Conservation (phyloP, 495 filamentous ascomycete species). For the Penicillium cinerascens region DNA sequence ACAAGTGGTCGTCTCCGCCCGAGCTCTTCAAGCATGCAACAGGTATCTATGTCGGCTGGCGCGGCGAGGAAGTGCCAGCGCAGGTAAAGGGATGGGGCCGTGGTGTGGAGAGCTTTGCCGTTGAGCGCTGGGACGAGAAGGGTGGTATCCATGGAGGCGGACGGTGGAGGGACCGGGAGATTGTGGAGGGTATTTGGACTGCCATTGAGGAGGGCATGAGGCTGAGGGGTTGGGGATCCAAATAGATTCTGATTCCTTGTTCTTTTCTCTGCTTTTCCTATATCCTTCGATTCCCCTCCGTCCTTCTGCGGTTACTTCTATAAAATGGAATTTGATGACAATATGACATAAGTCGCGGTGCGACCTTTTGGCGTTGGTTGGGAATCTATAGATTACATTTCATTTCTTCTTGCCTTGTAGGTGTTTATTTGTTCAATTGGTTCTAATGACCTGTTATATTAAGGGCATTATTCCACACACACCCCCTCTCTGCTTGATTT, state of each 20-base stretch:
- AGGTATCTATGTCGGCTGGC: slow-evolving; percentile 89
- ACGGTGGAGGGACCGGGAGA: slow-evolving; percentile 87
- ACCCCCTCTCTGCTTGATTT: no score
- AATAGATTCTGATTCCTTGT: slow-evolving; percentile 18
- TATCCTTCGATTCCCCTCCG: slow-evolving; percentile 5
- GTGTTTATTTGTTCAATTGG: neutral
- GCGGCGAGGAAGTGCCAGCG: slow-evolving; percentile 75
- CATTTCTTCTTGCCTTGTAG: neutral
- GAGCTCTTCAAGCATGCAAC: slow-evolving; percentile 86
- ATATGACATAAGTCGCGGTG: slow-evolving; percentile 4
- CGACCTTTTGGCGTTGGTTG: slow-evolving; percentile 3
- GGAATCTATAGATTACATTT: neutral
- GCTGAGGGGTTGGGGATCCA: slow-evolving; percentile 70
- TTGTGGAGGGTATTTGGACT: slow-evolving; percentile 92
- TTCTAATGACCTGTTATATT: neutral
- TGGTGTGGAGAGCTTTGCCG: slow-evolving; percentile 65
- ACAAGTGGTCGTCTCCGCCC: slow-evolving; percentile 87
- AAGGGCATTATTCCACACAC: no score
- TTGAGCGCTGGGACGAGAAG: slow-evolving; percentile 76
- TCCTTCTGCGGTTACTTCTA: neutral
- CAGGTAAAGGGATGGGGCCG: slow-evolving; percentile 80
- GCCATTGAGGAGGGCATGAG: slow-evolving; percentile 86
- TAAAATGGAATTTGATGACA: slow-evolving; percentile 12
- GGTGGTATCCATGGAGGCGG: slow-evolving; percentile 51
- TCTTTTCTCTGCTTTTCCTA: neutral